Conservation (phyloP, 108 stramenopile species). For the Nitzschia sp. region DNA sequence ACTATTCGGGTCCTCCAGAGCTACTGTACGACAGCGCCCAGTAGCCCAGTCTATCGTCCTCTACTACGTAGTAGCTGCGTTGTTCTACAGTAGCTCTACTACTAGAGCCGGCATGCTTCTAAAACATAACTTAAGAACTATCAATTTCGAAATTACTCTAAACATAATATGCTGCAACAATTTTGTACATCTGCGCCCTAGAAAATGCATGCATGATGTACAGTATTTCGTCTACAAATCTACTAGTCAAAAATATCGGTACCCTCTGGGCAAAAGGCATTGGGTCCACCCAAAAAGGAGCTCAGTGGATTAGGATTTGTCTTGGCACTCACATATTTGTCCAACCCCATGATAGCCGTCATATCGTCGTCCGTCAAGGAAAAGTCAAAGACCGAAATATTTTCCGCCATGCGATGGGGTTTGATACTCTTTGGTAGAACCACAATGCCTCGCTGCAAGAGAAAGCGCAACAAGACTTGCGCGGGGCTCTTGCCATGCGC, state of each 20-base stretch:
- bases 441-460: slow-evolving; percentile 39
- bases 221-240: too few relatives aligned
- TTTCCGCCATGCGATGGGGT: slow-evolving; percentile 24
- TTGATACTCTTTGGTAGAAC: slow-evolving; percentile 60
- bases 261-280: slow-evolving; percentile 19
- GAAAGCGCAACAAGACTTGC: slow-evolving; percentile 73
- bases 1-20: too few relatives aligned
- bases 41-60: too few relatives aligned
- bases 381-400: slow-evolving; percentile 40
- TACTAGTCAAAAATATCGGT: slow-evolving; percentile 32
- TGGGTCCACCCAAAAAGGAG: slow-evolving; percentile 19
- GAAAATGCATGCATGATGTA: too few relatives aligned
- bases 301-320: slow-evolving; percentile 31
- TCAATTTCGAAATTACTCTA: too few relatives aligned
- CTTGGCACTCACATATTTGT: slow-evolving; percentile 30
- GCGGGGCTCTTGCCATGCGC: slow-evolving; percentile 43
- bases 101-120: too few relatives aligned
- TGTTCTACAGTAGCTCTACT: too few relatives aligned
- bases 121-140: too few relatives aligned
- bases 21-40: too few relatives aligned
- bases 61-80: too few relatives aligned
- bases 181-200: too few relatives aligned
- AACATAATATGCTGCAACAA: background rate
- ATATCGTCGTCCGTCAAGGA: slow-evolving; percentile 31
- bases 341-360: slow-evolving; percentile 11